Conservation (phyloP, 805 yeast species). For the Barnettozyma populi region DNA sequence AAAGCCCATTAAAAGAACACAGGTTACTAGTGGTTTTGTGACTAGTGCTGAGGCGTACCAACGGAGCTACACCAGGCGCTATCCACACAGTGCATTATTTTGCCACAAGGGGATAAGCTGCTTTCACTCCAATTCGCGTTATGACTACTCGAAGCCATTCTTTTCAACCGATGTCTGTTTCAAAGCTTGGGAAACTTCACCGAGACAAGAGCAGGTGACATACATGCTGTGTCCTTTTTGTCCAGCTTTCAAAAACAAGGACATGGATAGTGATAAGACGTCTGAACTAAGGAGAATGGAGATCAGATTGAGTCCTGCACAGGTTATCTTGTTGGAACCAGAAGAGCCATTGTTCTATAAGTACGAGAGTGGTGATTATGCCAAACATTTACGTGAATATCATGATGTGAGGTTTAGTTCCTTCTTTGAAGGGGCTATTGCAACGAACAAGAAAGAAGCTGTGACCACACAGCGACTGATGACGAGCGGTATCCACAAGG, state of each 20-base stretch:
- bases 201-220: background rate
- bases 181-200: background rate
- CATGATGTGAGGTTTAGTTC: background rate
- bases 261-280: background rate
- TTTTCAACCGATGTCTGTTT: background rate
- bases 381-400: background rate
- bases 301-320: background rate
- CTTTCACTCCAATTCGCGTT: background rate
- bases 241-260: conserved; percentile 1
- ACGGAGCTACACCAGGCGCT: background rate
- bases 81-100: background rate
- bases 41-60: background rate
- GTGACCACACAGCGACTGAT: background rate
- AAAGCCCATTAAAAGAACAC: background rate
- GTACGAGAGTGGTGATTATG: conserved; percentile 1
- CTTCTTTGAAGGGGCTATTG: background rate
- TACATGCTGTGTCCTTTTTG: conserved; percentile 2
- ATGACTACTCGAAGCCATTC: conserved; percentile 1
- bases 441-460: background rate
- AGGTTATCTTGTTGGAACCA: background rate
- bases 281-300: background rate
- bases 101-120: background rate
- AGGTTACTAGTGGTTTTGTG: background rate
- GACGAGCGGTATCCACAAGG: background rate
- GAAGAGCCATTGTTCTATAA: background rate